These are phyloP conservation scores for Chrysanthemum makinoi DNA, from an alignment of 129 eudicot species.

Conservation along the genomic window DNA sequence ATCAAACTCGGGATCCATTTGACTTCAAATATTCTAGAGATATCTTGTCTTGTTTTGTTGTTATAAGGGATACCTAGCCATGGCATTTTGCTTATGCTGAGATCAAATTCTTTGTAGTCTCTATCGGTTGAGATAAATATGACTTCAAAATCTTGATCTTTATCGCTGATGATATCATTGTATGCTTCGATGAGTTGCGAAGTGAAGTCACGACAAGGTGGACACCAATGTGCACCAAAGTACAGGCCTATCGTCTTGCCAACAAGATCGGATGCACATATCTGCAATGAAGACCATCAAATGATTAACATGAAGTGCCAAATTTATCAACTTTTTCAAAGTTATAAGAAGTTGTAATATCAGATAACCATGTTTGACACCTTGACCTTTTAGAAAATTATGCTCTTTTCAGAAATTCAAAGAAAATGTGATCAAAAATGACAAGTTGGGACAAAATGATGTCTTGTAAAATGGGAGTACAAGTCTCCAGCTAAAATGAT, in stretches of 20 bases:
- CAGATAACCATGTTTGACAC: no score
- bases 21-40: constrained; percentile 42
- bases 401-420: no score
- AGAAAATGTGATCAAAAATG: not conserved
- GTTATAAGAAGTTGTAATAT: not conserved
- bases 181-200: constrained; percentile 42
- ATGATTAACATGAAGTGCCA: not conserved
- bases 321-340: not conserved
- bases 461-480: not conserved
- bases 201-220: constrained; percentile 50
- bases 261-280: constrained; percentile 35
- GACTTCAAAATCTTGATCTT: constrained; percentile 40
- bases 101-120: constrained; percentile 40
- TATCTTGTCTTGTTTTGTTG: constrained; percentile 40
- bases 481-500: no score
- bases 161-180: constrained; percentile 28
- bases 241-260: constrained; percentile 53
- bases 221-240: constrained; percentile 59
- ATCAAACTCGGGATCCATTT: constrained; percentile 49
- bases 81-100: constrained; percentile 49
- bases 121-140: constrained; percentile 46
- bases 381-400: no score
- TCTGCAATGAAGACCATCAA: constrained; percentile 26
- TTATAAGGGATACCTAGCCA: constrained; percentile 56
- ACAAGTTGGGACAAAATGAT: no score